Base-by-base conservation (phyloP, 495 filamentous ascomycete species). In the Penicillium alfredii region DNA sequence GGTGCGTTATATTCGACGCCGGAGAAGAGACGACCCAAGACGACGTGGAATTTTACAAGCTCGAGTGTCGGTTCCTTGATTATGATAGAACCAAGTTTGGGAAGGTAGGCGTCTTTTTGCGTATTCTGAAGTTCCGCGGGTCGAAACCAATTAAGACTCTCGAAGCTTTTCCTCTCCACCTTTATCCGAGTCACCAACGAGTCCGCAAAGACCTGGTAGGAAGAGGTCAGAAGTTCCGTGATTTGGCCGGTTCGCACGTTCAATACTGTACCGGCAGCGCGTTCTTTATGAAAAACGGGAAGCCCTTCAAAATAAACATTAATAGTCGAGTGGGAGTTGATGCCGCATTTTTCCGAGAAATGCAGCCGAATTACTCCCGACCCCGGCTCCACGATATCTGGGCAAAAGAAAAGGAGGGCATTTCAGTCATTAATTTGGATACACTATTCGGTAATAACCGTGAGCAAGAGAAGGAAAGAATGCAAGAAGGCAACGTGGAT, bases 1-100 rank as follows among this genome's bases (percentile, higher is more conserved):
- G 47, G 41, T 13, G 75, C 69, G 54, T 88, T 86, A 55, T 88
- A 92, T 30, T 77, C 49, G 46, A 84, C 64, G 32, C 81, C 68
- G 30, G 88, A 81, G 45, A 52, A 55, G 49, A 55, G 30, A 38
- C 27, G 15, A 56, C 35, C 40, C 38, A 29, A 17, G 47, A 50
- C 45, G 45, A 44, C 32, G 40, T 42, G 33, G 44, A 50, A 42
- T 63, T 52, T 30, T 66, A 50, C 15, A 47, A 61, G 35, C 40
- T 66, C 11, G 55, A 59, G 28, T 57, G 55, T 31, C 49, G 58
- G 20, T 68, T 61, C 18, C 29, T 66, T 15, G 50, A 66, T 49
- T 53, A 47, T 37, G 18, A 53, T 26, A 46, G 51, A 27, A 36
- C 51, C 19, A 42, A 40, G 29, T 56, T 59, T 27, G 47, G 49